A percentile compares a stretch with the other conserved stretches of the same genome.
Conservation (phyloP, 1,284 basidiomycete species). For the Bjerkandera adusta region DNA sequence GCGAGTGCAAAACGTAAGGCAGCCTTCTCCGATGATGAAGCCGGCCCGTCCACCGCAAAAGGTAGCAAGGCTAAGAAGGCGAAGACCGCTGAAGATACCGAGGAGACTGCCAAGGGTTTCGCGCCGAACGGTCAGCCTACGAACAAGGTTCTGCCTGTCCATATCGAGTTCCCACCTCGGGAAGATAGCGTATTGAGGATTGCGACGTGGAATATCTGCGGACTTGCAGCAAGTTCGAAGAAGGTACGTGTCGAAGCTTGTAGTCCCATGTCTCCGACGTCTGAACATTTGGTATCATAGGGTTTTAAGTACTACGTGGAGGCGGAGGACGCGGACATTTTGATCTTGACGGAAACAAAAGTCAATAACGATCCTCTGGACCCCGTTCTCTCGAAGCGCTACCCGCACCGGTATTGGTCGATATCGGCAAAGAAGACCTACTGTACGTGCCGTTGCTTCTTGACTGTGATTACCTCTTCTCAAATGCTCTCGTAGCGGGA, state of each 20-base stretch:
- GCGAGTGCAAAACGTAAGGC: constrained; percentile 7
- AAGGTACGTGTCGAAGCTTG: constrained; percentile 45
- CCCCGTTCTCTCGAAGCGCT: constrained; percentile 51
- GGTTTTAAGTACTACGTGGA: constrained; percentile 79
- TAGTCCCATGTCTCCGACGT: neutral
- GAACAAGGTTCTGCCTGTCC: constrained; percentile 69
- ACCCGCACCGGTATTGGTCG: constrained; percentile 74
- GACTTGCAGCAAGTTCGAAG: constrained; percentile 65
- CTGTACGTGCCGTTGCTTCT: constrained; percentile 39
- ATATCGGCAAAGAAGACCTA: constrained; percentile 76
- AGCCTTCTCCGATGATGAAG: neutral
- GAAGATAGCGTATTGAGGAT: constrained; percentile 50
- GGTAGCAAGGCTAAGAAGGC: neutral
- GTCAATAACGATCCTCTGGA: constrained; percentile 66
- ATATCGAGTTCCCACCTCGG: constrained; percentile 57
- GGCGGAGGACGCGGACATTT: constrained; percentile 79
- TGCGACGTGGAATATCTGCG: constrained; percentile 74
- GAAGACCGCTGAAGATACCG: constrained; percentile 16
- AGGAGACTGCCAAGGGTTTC: constrained; percentile 25
- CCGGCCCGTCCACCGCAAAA: neutral
- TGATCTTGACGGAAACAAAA: constrained; percentile 84
- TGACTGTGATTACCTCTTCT: neutral
- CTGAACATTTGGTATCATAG: constrained; percentile 33
- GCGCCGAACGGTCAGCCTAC: constrained; percentile 57
- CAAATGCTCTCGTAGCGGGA: constrained; percentile 52